Evolutionary conservation across 2,329 filamentous ascomycete species (phyloP).

Genomic region (Diaporthe citri): DNA sequence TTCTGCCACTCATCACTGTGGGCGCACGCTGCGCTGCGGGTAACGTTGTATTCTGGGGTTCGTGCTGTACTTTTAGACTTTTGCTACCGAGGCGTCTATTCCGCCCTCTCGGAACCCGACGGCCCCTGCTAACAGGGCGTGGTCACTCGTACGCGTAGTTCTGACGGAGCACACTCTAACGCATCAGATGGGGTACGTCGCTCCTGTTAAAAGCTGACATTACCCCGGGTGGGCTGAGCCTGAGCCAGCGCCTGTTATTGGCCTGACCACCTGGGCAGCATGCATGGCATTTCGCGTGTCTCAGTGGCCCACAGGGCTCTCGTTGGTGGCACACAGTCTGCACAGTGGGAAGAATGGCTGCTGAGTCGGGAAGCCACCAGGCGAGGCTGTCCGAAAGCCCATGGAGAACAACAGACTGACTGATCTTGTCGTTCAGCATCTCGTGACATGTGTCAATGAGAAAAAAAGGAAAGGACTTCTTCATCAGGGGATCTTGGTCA

Average conservation of each 20-base stretch:
- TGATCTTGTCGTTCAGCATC: background rate
- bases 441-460: constrained; percentile 3
- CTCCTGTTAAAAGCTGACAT: background rate
- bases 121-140: constrained; percentile 8
- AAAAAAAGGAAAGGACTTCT: background rate
- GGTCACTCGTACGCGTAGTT: background rate
- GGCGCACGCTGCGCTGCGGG: background rate
- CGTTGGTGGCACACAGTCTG: background rate
- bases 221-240: constrained; percentile 19
- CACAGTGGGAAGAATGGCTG: constrained; percentile 13
- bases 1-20: constrained; percentile 5
- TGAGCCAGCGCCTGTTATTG: constrained; percentile 11
- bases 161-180: background rate
- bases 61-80: constrained; percentile 32
- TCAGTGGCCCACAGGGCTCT: background rate
- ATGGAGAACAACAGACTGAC: background rate
- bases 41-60: constrained; percentile 36
- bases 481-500: background rate
- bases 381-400: constrained; percentile 10
- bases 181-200: background rate
- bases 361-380: constrained; percentile 9
- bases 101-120: constrained; percentile 30
- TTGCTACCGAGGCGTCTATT: constrained; percentile 27
- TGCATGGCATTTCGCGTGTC: background rate
- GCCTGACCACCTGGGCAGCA: background rate